Conservation (phyloP, 768 basidiomycete genomes). For the Podaxis sp. region DNA sequence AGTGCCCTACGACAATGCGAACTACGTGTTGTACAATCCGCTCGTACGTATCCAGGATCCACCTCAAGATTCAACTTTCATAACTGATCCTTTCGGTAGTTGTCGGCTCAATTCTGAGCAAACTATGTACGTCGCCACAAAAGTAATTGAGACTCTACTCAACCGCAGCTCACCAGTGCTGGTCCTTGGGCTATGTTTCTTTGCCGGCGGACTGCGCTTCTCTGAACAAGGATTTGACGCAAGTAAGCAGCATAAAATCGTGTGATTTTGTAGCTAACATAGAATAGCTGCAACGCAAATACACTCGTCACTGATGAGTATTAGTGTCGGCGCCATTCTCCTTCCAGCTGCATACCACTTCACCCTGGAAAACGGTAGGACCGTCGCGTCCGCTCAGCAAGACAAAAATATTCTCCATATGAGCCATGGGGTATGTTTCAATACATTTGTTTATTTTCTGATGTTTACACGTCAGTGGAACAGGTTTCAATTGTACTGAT, state of each 20-base stretch:
- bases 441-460: background rate
- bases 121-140: slow-evolving; percentile 47
- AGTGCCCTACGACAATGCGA: slow-evolving; percentile 84
- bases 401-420: slow-evolving; percentile 57
- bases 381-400: slow-evolving; percentile 30
- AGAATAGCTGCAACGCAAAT: slow-evolving; percentile 65
- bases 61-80: background rate
- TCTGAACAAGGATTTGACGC: slow-evolving; percentile 78
- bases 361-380: slow-evolving; percentile 39
- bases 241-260: slow-evolving; percentile 40
- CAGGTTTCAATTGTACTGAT: slow-evolving; percentile 77
- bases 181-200: slow-evolving; percentile 83
- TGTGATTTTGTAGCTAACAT: background rate
- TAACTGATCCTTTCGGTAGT: slow-evolving; percentile 41
- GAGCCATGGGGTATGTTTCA: slow-evolving; percentile 70
- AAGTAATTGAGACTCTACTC: background rate
- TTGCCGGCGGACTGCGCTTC: slow-evolving; percentile 76
- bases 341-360: slow-evolving; percentile 78
- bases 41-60: slow-evolving; percentile 46
- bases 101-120: slow-evolving; percentile 81
- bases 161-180: slow-evolving; percentile 49
- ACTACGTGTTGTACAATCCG: slow-evolving; percentile 76
- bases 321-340: slow-evolving; percentile 79
- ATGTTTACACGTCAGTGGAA: background rate
- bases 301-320: slow-evolving; percentile 69